Base-by-base conservation (phyloP, 495 filamentous ascomycete species). In the Bryoglossum gracile region DNA sequence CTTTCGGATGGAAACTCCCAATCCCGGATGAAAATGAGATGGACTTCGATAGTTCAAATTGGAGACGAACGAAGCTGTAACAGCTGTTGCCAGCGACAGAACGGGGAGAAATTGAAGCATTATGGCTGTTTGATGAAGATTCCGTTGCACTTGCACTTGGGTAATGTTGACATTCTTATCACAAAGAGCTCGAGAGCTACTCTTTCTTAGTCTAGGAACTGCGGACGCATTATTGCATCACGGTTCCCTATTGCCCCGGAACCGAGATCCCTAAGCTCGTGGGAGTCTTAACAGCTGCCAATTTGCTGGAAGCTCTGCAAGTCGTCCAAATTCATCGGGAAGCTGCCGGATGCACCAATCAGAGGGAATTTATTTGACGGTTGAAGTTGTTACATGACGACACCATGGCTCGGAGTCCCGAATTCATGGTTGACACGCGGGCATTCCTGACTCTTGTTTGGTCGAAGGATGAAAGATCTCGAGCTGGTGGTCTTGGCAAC, bases 21-120 rank as follows among this genome's bases (percentile, higher is more conserved):
- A 63, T 4, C 65, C 65, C 1, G 77, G 68, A 54, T 84, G 80
- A 47, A 73, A 69, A 19, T 68, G 69, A 3, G 79, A 82, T 5
- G 80, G 80, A 50, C 68, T 76, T 43, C 66, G 65, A 57, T 79
- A 81, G 56, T 81, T 82, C 41, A 82, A 50, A 59, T 82, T 83
- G 25, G 26, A 33, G 8, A 21, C 54, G 34, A 50, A 57, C 16
- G 44, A 44, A 19, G 54, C 54, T 10, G 13, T 45, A 6, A 42
- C 24, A 24, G 32, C 17, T n/a, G 47, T 37, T 28, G 40, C 46
- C 21, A 55, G 26, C 17, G 41, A 50, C 24, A 55, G 22, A 19
- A 50, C n/a, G n/a, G 46, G 4, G 9, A 50, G 33, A 32, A 39
- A 1, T 45, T 50, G 51, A 48, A 37, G 9, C 28, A 54, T 52